These are phyloP conservation scores for Globisporangium polare DNA, from an alignment of 352 stramenopile species.

Conservation along the genomic window DNA sequence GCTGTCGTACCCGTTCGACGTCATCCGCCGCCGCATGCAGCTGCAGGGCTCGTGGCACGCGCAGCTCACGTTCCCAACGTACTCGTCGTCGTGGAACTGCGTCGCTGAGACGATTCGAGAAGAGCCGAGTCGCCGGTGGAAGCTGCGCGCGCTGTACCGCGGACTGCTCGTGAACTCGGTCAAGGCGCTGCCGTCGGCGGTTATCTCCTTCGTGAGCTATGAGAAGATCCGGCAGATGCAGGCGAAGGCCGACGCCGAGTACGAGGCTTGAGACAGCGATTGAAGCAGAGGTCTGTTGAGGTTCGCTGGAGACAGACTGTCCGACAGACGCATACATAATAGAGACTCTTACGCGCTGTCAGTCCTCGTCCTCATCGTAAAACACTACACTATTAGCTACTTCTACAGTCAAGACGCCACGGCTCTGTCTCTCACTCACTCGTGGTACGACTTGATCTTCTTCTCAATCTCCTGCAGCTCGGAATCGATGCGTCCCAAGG, in stretches of 20 bases:
- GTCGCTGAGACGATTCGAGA: conserved; percentile 44
- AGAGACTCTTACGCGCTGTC: conserved; percentile 7
- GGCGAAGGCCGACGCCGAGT: conserved; percentile 26
- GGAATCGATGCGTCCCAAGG: conserved; percentile 49
- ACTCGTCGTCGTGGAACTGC: conserved; percentile 71
- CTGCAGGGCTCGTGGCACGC: conserved; percentile 66
- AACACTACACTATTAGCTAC: conserved; percentile 5
- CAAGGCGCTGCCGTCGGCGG: conserved; percentile 61
- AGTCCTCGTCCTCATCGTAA: neutral
- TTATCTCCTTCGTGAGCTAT: conserved; percentile 81
- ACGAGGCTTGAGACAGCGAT: conserved; percentile 10
- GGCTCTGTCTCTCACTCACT: conserved; percentile 10
- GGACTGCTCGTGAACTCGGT: conserved; percentile 71
- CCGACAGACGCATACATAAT: conserved; percentile 4
- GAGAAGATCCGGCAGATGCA: conserved; percentile 71
- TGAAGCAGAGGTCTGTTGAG: neutral
- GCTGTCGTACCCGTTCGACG: conserved; percentile 77
- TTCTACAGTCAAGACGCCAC: neutral
- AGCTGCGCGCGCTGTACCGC: conserved; percentile 56
- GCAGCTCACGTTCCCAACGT: conserved; percentile 58
- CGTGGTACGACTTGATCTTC: conserved; percentile 46
- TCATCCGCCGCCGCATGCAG: conserved; percentile 77
- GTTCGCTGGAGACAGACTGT: neutral
- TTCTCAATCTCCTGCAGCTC: conserved; percentile 72
- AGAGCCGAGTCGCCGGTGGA: conserved; percentile 17